Conservation (phyloP, 2,329 filamentous ascomycete genomes). For the Drechslerella dactyloides region DNA sequence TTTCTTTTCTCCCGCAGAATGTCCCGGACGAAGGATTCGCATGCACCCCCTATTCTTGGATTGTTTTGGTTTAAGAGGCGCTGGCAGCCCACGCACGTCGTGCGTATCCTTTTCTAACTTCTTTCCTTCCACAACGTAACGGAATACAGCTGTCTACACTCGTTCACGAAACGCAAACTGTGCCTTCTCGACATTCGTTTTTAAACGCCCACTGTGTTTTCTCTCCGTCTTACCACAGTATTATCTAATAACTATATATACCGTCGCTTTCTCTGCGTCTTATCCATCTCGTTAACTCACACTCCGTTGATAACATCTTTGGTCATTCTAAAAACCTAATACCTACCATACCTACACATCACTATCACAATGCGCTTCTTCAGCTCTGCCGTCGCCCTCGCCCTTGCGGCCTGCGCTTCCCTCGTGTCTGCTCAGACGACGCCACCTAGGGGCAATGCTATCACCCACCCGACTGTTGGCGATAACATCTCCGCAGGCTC, state of each 20-base stretch:
- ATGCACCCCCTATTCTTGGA: slow-evolving; percentile 41
- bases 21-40: slow-evolving; percentile 38
- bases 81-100: slow-evolving; percentile 36
- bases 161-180: slow-evolving; percentile 46
- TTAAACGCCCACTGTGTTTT: slow-evolving; percentile 9
- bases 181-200: slow-evolving; percentile 48
- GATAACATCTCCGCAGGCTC: slow-evolving; percentile 14
- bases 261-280: slow-evolving; percentile 19
- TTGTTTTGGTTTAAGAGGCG: slow-evolving; percentile 49
- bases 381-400: slow-evolving; percentile 34
- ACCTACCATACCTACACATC: neutral
- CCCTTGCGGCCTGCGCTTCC: slow-evolving; percentile 37
- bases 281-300: neutral
- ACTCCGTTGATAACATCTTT: slow-evolving; percentile 9
- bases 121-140: slow-evolving; percentile 35
- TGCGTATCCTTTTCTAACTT: slow-evolving; percentile 37
- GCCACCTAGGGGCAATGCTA: slow-evolving; percentile 16
- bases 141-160: slow-evolving; percentile 41
- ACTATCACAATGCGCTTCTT: slow-evolving; percentile 49
- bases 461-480: slow-evolving; percentile 13
- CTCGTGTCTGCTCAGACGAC: slow-evolving; percentile 27
- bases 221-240: too few relatives aligned
- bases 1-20: too few relatives aligned
- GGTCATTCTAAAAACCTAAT: slow-evolving; percentile 26
- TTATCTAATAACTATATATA: slow-evolving; percentile 30